Evolutionary conservation across 129 eudicot species (phyloP).

Genomic region (Flaveria trinervia): DNA sequence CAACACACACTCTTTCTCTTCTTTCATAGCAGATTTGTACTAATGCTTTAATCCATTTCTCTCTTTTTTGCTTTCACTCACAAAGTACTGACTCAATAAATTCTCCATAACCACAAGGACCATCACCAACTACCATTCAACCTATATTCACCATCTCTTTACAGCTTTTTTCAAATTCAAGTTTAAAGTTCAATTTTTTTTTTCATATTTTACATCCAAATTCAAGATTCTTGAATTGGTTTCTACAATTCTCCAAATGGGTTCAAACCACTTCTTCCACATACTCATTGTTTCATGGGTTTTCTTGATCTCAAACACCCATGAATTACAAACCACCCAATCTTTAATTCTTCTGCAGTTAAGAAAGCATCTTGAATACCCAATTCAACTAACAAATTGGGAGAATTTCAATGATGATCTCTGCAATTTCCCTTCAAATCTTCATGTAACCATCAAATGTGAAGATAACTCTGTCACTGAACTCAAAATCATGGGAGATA

Average conservation of each 20-base stretch:
- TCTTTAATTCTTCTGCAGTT: constrained; percentile 63
- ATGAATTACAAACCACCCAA: constrained; percentile 54
- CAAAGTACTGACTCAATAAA: constrained; percentile 24
- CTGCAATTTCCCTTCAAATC: constrained; percentile 47
- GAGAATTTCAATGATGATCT: constrained; percentile 54
- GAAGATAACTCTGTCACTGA: constrained; percentile 55
- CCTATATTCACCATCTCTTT: constrained; percentile 14
- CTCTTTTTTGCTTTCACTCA: constrained; percentile 25
- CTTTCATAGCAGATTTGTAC: constrained; percentile 34
- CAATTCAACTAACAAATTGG: constrained; percentile 54
- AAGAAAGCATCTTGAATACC: constrained; percentile 80
- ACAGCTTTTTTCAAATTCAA: constrained; percentile 10
- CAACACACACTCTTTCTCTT: constrained; percentile 3
- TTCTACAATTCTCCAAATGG: constrained; percentile 43
- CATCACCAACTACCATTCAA: constrained; percentile 24
- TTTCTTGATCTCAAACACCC: constrained; percentile 52
- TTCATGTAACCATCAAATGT: constrained; percentile 60
- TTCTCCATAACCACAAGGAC: constrained; percentile 20
- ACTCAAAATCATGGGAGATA: constrained; percentile 72
- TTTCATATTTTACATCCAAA: constrained; percentile 1
- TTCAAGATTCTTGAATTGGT: constrained; percentile 26
- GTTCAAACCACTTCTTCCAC: constrained; percentile 27
- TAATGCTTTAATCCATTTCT: constrained; percentile 32
- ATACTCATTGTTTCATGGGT: constrained; percentile 41
- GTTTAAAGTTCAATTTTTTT: constrained; percentile 11